A percentile compares a stretch with the other conserved stretches of the same genome.
These are phyloP conservation scores for Jatropha podagrica DNA, from an alignment of 441 rosid species.

Conservation along the genomic window DNA sequence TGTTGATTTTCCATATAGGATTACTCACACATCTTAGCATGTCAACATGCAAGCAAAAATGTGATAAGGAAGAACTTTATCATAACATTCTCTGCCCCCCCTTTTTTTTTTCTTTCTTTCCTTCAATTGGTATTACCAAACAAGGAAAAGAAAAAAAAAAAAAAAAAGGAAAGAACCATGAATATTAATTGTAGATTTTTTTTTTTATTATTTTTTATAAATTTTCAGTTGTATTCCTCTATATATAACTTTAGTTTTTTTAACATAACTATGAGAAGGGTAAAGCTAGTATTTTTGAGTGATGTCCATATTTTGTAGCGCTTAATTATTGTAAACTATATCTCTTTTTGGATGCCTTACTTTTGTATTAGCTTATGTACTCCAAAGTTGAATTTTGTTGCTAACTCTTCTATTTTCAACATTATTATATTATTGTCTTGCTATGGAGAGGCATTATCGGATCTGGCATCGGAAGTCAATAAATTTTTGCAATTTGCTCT, in stretches of 20 bases:
- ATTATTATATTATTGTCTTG: too few relatives aligned
- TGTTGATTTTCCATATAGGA: conserved; percentile 13
- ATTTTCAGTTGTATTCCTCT: neutral
- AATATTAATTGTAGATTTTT: neutral
- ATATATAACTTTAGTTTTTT: neutral
- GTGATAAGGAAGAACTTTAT: neutral
- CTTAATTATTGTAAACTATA: neutral
- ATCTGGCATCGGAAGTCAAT: too few relatives aligned
- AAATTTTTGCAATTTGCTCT: too few relatives aligned
- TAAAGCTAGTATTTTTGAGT: neutral
- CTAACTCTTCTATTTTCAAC: too few relatives aligned
- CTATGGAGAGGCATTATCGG: too few relatives aligned
- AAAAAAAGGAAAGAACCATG: neutral
- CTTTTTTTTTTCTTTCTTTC: neutral
- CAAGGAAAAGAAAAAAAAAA: neutral
- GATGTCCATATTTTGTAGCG: neutral
- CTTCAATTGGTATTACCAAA: neutral
- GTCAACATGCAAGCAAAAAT: conserved; percentile 11
- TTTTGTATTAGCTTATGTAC: too few relatives aligned
- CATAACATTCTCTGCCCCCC: too few relatives aligned
- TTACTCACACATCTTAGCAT: conserved; percentile 17
- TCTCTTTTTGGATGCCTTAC: neutral
- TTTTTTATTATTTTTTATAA: neutral
- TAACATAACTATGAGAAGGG: neutral
- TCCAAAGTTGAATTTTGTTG: too few relatives aligned